A percentile compares a stretch with the other conserved stretches of the same genome.
Conservation (phyloP, 2,329 filamentous ascomycete genomes). For the Epicoccum sorghinum region DNA sequence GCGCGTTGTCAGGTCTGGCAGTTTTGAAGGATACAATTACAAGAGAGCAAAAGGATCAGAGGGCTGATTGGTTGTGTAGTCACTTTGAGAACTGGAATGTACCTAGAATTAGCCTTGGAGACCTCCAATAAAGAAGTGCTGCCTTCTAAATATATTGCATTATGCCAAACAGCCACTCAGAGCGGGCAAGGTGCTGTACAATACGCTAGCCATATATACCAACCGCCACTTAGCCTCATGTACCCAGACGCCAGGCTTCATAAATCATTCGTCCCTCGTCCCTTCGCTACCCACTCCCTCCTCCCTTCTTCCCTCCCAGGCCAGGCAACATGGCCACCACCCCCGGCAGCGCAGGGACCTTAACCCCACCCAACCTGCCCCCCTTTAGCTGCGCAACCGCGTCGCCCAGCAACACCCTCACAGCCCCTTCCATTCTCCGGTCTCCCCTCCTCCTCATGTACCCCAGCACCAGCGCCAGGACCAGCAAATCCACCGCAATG, state of each 20-base stretch:
- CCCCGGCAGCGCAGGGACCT: not conserved
- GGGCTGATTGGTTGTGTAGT: too few species aligned
- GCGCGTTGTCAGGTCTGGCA: too few species aligned
- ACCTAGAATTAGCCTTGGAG: too few species aligned
- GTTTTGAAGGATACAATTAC: too few species aligned
- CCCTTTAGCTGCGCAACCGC: slow-evolving; percentile 47
- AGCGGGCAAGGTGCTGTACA: not conserved
- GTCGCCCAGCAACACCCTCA: slow-evolving; percentile 66
- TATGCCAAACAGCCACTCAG: too few species aligned
- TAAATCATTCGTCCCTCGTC: too few species aligned
- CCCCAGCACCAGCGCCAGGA: slow-evolving; percentile 69
- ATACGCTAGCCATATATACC: not conserved
- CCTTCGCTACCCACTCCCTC: not conserved
- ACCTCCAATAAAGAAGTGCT: too few species aligned
- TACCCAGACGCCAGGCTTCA: not conserved
- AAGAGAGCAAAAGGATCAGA: too few species aligned
- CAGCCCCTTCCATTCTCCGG: slow-evolving; percentile 73
- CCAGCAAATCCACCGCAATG: slow-evolving; percentile 70
- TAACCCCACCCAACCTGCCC: slow-evolving; percentile 24
- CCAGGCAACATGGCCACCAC: slow-evolving; percentile 23
- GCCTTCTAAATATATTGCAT: too few species aligned
- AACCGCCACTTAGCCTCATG: too few species aligned
- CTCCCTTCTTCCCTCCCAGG: slow-evolving; percentile 9
- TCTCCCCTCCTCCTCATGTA: slow-evolving; percentile 78
- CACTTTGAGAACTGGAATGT: too few species aligned